phyloP scores from a whole-genome alignment of 129 eudicot genomes.

The Pittosporum tobira region DNA sequence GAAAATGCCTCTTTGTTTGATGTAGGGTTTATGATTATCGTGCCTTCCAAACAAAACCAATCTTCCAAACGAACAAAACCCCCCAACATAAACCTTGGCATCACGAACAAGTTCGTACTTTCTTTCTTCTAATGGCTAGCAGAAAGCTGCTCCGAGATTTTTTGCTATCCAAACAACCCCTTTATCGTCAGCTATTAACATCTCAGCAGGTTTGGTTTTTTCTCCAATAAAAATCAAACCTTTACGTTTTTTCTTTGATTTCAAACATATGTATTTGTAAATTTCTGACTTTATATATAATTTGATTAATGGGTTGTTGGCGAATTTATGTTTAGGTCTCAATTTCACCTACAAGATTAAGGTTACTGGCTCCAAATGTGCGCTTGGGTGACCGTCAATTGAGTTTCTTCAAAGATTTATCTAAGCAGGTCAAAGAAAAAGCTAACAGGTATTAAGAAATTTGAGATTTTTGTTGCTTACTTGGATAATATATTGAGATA shows the following conservation, averaged over 20 bases:
- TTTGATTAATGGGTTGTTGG: not conserved
- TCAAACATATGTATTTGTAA: too few relatives aligned
- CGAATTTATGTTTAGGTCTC: conserved; percentile 11
- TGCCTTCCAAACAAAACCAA: too few relatives aligned
- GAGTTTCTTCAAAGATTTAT: conserved; percentile 6
- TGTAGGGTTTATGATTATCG: too few relatives aligned
- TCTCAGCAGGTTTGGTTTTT: conserved; percentile 5
- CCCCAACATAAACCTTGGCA: too few relatives aligned
- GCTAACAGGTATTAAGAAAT: conserved; percentile 10
- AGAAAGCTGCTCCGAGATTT: conserved; percentile 11
- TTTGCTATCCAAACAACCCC: not conserved
- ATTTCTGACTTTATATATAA: too few relatives aligned
- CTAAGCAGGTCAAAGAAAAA: too few relatives aligned
- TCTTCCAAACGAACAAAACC: too few relatives aligned
- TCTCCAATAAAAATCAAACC: not conserved
- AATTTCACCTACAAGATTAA: conserved; percentile 7
- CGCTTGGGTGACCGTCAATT: conserved; percentile 10
- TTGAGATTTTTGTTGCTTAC: too few relatives aligned
- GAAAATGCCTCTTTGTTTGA: too few relatives aligned
- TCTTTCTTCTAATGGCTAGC: conserved; percentile 10
- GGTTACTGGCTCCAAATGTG: not conserved
- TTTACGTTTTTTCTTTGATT: too few relatives aligned
- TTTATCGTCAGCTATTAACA: conserved; percentile 7
- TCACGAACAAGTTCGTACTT: too few relatives aligned
- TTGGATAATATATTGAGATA: too few relatives aligned